Percentiles rank a stretch among this genome's conserved stretches.
phyloP scores from a whole-genome alignment of 805 yeast species.

The Saccharomycopsis guyanensis region DNA sequence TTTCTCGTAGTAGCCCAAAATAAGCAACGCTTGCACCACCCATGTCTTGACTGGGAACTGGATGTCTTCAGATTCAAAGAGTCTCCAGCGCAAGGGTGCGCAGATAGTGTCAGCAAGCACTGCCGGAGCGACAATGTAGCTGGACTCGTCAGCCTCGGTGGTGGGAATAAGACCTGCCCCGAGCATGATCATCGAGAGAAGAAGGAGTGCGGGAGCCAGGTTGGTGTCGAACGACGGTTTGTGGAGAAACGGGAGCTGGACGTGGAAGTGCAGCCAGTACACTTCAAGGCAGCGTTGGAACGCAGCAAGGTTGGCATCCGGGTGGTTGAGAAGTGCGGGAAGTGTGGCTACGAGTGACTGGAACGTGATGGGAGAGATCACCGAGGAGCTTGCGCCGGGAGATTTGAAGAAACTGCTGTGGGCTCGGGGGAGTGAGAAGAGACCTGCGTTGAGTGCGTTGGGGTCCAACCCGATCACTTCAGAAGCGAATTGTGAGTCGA shows the following conservation, averaged over 20 bases:
- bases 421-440: background rate
- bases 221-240: conserved; percentile 42
- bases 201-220: conserved; percentile 42
- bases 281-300: conserved; percentile 25
- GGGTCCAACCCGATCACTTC: background rate
- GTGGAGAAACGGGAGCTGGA: conserved; percentile 44
- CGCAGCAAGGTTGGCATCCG: conserved; percentile 7
- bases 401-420: background rate
- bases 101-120: conserved; percentile 25
- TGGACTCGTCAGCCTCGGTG: conserved; percentile 12
- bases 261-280: conserved; percentile 51
- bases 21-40: conserved; percentile 64
- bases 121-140: conserved; percentile 5
- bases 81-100: conserved; percentile 53
- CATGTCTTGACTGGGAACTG: conserved; percentile 71
- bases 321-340: background rate
- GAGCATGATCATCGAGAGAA: conserved; percentile 47
- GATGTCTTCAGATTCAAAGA: conserved; percentile 66
- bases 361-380: conserved; percentile 26
- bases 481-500: background rate
- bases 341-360: conserved; percentile 7
- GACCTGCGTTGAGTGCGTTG: background rate
- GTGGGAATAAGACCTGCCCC: conserved; percentile 37
- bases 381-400: background rate
- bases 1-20: conserved; percentile 77